Evolutionary conservation across 257 asterid genomes (phyloP).

Genomic region (Plantago ovata): DNA sequence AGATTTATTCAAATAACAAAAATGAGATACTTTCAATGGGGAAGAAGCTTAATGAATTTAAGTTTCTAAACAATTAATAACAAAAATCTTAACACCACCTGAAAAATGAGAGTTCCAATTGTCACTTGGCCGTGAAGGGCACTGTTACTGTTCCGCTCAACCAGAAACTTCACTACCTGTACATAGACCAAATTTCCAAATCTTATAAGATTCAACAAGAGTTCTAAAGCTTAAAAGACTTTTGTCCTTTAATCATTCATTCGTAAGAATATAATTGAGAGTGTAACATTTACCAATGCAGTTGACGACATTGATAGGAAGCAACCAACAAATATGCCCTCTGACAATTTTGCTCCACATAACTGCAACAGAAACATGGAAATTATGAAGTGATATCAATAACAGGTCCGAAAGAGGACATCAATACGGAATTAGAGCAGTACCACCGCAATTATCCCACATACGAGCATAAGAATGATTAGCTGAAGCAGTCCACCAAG

Average conservation of each 20-base stretch:
- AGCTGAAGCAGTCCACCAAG: conserved; percentile 91
- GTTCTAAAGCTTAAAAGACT: conserved; percentile 11
- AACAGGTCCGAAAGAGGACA: conserved; percentile 7
- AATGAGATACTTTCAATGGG: conserved; percentile 7
- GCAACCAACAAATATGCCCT: conserved; percentile 90
- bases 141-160: conserved; percentile 64
- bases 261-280: conserved; percentile 2
- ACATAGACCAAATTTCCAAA: conserved; percentile 20
- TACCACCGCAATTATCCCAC: conserved; percentile 77
- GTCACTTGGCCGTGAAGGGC: conserved; percentile 96
- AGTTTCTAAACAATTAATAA: conserved; percentile 5
- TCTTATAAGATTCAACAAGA: conserved; percentile 2
- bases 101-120: conserved; percentile 91
- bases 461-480: conserved; percentile 56
- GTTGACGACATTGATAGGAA: conserved; percentile 98
- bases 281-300: conserved; percentile 60
- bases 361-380: conserved; percentile 44
- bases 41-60: conserved; percentile 1
- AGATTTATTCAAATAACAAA: conserved; percentile 17
- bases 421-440: conserved; percentile 20
- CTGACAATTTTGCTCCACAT: conserved; percentile 85
- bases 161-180: conserved; percentile 87
- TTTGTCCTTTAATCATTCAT: no score
- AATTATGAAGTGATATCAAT: conserved; percentile 12
- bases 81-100: conserved; percentile 39